Base-by-base conservation (phyloP, 495 filamentous ascomycete species). In the Aspergillus coremiiformis region DNA sequence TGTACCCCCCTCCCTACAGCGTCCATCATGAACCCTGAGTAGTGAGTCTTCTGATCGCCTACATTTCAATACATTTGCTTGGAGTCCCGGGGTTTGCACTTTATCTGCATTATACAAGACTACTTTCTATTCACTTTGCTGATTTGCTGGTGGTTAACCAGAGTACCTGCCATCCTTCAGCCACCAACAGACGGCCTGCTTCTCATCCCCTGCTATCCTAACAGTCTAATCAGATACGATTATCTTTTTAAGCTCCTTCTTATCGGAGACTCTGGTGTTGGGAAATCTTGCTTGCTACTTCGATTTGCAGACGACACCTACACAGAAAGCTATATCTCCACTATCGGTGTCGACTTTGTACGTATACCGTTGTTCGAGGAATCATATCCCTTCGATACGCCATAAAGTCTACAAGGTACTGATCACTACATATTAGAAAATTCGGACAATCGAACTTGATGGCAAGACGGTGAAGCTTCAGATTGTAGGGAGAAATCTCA, bases 191-290 rank as follows among this genome's bases (percentile, higher is more conserved):
- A 43, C 55, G 19, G 32, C 33, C 41, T 33, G 42, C 39, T 15
- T 55, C 19, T 57, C 44, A 52, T 45, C 52, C 52, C 55, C 56
- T 49, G 37, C 26, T 41, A 23, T 43, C 32, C 69, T 72, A 62
- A 73, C 61, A 50, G 44, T 44, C 23, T 15, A 54, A 44, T 45
- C 69, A 96, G 93, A 95, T 98, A 97, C 84, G 93, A 98, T 69
- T 98, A 97, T 70, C 90, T 98, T 62, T 98, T 98, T 82, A 98
- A 98, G 83, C 90, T 98, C 52, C 91, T 98, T 68, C 89, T 98
- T 75, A 98, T 98, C 81, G 93, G 93, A 74, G 93, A 98, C 70
- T 97, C 93, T 64, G 93, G 93, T 78, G 94, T 97, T 59, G 93
- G 93, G 84, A 98, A 98, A 86, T 97, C 94, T 64, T 97, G 94